Percentiles rank a stretch among this genome's conserved stretches.
phyloP scores from a whole-genome alignment of 2,329 filamentous ascomycete genomes.

The Stachybotrys chlorohalonatus region DNA sequence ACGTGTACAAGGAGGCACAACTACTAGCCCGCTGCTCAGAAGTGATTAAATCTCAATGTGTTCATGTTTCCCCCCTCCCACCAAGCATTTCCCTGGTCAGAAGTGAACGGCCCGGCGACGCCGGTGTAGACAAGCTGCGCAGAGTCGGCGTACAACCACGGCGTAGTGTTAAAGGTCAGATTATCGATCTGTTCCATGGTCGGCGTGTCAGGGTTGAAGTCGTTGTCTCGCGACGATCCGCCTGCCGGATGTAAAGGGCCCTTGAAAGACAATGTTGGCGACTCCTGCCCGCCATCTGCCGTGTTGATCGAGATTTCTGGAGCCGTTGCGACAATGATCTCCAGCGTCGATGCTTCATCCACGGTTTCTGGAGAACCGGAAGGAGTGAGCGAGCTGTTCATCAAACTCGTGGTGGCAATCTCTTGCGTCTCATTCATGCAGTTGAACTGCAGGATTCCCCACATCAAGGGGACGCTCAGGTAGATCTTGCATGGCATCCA shows the following conservation, averaged over 20 bases:
- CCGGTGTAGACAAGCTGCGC: slow-evolving; percentile 28
- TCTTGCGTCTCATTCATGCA: slow-evolving; percentile 27
- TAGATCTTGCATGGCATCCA: slow-evolving; percentile 45
- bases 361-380: slow-evolving; percentile 16
- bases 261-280: slow-evolving; percentile 30
- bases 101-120: slow-evolving; percentile 22
- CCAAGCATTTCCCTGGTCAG: slow-evolving; percentile 24
- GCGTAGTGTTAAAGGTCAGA: slow-evolving; percentile 30
- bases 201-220: slow-evolving; percentile 15
- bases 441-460: slow-evolving; percentile 41
- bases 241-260: slow-evolving; percentile 12
- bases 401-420: slow-evolving; percentile 25
- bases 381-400: slow-evolving; percentile 31
- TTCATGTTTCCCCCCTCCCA: slow-evolving; percentile 30
- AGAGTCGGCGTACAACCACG: slow-evolving; percentile 33
- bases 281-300: slow-evolving; percentile 39
- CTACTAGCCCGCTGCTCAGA: slow-evolving; percentile 12
- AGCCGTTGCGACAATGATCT: slow-evolving; percentile 41
- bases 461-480: slow-evolving; percentile 43
- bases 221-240: slow-evolving; percentile 12
- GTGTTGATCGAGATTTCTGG: slow-evolving; percentile 43
- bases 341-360: slow-evolving; percentile 29
- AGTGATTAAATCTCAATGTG: slow-evolving; percentile 28
- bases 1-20: too few relatives aligned
- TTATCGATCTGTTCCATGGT: slow-evolving; percentile 23